Evolutionary conservation across 2,329 filamentous ascomycete genomes (phyloP).

Genomic region (Colletotrichum sublineola): DNA sequence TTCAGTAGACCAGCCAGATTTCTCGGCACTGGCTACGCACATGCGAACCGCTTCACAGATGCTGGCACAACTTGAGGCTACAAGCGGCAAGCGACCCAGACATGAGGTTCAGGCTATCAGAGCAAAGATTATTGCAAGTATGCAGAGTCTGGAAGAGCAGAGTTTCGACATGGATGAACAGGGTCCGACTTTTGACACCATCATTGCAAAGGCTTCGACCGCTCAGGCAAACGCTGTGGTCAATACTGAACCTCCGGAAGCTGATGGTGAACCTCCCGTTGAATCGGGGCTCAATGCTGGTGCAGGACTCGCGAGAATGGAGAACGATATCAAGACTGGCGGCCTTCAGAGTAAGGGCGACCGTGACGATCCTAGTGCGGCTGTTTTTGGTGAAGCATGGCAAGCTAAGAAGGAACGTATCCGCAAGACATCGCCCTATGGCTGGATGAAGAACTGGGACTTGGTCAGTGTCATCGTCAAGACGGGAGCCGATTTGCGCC

Average conservation of each 20-base stretch:
- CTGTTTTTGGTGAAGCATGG: slow-evolving; percentile 90
- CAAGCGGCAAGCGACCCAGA: slow-evolving; percentile 82
- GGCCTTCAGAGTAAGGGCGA: slow-evolving; percentile 85
- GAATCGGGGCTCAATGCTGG: slow-evolving; percentile 72
- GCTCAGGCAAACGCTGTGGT: slow-evolving; percentile 61
- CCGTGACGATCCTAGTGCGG: slow-evolving; percentile 86
- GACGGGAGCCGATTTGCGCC: slow-evolving; percentile 84
- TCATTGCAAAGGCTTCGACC: slow-evolving; percentile 79
- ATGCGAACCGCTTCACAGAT: slow-evolving; percentile 91
- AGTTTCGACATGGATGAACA: slow-evolving; percentile 81
- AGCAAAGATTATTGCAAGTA: slow-evolving; percentile 89
- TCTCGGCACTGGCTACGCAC: slow-evolving; percentile 85
- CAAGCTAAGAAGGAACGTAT: slow-evolving; percentile 87
- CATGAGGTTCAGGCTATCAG: slow-evolving; percentile 87
- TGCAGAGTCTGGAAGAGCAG: slow-evolving; percentile 89
- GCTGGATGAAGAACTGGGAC: slow-evolving; percentile 93
- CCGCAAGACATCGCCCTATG: slow-evolving; percentile 84
- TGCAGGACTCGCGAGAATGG: slow-evolving; percentile 86
- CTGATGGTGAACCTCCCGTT: slow-evolving; percentile 68
- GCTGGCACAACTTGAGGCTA: slow-evolving; percentile 85
- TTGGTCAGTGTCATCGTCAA: slow-evolving; percentile 89
- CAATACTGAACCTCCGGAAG: slow-evolving; percentile 58
- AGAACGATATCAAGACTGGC: slow-evolving; percentile 89
- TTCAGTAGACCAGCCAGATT: slow-evolving; percentile 79
- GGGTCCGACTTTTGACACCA: slow-evolving; percentile 83